Conservation (phyloP, 1,284 basidiomycete species). For the Ganoderma boninense region DNA sequence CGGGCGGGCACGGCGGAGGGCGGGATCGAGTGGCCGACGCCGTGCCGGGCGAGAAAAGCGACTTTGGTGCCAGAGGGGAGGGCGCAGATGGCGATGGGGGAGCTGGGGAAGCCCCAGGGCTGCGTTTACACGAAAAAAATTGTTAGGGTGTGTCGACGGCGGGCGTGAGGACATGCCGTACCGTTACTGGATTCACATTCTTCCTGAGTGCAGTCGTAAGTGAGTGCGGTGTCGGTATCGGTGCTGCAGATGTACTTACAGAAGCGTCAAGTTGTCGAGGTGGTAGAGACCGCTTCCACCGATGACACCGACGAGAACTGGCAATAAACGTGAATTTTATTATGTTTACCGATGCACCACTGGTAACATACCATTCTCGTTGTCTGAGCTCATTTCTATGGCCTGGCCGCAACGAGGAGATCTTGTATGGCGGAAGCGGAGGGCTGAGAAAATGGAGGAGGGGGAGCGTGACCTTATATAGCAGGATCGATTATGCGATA, state of each 20-base stretch:
- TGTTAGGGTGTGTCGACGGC: background rate
- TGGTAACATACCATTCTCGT: slow-evolving; percentile 11
- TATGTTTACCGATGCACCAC: background rate
- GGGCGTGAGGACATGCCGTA: slow-evolving; percentile 5
- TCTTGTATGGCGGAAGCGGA: background rate
- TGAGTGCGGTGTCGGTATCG: background rate
- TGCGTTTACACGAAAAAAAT: slow-evolving; percentile 41
- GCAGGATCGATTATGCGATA: slow-evolving; percentile 5
- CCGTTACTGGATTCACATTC: slow-evolving; percentile 74
- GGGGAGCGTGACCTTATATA: background rate
- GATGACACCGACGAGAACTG: slow-evolving; percentile 86
- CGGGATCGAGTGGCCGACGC: slow-evolving; percentile 74
- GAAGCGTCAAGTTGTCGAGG: slow-evolving; percentile 85
- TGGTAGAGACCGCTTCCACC: slow-evolving; percentile 90
- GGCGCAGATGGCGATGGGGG: slow-evolving; percentile 88
- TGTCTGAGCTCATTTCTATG: slow-evolving; percentile 5
- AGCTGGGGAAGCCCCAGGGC: slow-evolving; percentile 96
- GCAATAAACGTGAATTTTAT: too few relatives aligned
- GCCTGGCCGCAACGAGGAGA: background rate
- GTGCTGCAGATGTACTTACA: slow-evolving; percentile 57
- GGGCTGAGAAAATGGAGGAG: background rate
- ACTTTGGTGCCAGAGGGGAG: slow-evolving; percentile 82
- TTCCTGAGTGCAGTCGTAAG: slow-evolving; percentile 57
- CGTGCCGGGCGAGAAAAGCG: slow-evolving; percentile 95
- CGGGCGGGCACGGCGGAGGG: slow-evolving; percentile 85